A percentile compares a stretch with the other conserved stretches of the same genome.
These are phyloP conservation scores for Lineolata rhizophorae DNA, from an alignment of 495 filamentous ascomycete species.

Conservation along the genomic window DNA sequence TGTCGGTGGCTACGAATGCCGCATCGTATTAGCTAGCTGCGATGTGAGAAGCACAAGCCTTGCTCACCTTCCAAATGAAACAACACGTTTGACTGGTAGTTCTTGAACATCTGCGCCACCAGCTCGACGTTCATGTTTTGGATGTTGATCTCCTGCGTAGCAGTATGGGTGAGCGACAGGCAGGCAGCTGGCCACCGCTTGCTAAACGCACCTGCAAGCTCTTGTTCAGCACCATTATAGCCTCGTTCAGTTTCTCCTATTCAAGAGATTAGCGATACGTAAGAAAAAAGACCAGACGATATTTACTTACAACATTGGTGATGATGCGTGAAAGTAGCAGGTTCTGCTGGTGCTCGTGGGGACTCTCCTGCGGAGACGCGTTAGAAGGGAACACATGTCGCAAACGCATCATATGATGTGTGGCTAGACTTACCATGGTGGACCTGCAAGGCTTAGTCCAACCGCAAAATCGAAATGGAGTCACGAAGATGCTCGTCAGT, in stretches of 20 bases:
- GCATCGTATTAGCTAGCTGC: conserved; percentile 1
- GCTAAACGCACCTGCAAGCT: conserved; percentile 45
- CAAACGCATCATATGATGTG: too few species aligned
- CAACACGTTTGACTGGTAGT: conserved; percentile 92
- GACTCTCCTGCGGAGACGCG: conserved; percentile 47
- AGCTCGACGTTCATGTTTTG: conserved; percentile 97
- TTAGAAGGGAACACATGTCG: too few species aligned
- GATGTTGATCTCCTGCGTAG: conserved; percentile 84
- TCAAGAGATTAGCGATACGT: background rate
- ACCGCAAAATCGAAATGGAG: too few species aligned
- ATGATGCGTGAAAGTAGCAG: conserved; percentile 86
- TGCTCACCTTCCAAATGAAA: conserved; percentile 84
- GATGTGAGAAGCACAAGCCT: background rate
- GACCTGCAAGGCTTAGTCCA: too few species aligned
- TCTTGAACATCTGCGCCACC: conserved; percentile 99
- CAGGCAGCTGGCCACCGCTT: background rate
- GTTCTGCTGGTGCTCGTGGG: conserved; percentile 93
- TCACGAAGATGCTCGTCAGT: too few species aligned
- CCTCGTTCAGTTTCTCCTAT: conserved; percentile 95
- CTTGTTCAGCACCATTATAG: conserved; percentile 79
- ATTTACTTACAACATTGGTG: conserved; percentile 65
- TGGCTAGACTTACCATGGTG: too few species aligned
- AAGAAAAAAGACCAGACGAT: background rate
- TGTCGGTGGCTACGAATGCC: conserved; percentile 46
- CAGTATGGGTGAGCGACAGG: background rate